phyloP scores from a whole-genome alignment of 2,329 filamentous ascomycete species.

The Aureobasidium namibiae region DNA sequence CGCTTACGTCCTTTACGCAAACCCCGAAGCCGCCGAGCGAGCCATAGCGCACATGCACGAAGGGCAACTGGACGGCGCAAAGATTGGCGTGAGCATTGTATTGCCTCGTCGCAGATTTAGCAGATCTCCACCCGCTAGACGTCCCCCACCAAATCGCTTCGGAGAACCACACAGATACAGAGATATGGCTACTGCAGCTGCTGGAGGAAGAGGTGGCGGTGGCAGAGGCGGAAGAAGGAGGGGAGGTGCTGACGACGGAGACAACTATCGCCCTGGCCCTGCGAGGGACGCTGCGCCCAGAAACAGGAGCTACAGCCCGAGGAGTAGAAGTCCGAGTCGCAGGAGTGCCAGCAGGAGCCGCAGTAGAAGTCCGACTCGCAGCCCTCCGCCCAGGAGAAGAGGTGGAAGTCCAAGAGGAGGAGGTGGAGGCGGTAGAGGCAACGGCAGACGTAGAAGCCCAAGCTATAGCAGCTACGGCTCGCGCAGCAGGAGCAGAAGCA shows the following conservation, averaged over 20 bases:
- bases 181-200: conserved; percentile 22
- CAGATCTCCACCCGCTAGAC: conserved; percentile 64
- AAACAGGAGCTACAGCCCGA: conserved; percentile 13
- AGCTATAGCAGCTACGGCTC: conserved; percentile 25
- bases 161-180: conserved; percentile 32
- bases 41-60: conserved; percentile 98
- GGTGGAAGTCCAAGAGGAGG: conserved; percentile 16
- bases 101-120: conserved; percentile 77
- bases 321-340: conserved; percentile 15
- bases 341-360: conserved; percentile 1
- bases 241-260: conserved; percentile 28
- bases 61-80: conserved; percentile 77
- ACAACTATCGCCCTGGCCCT: conserved; percentile 18
- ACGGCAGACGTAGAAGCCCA: conserved; percentile 24
- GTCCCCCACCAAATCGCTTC: conserved; percentile 46
- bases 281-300: conserved; percentile 2
- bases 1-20: conserved; percentile 79
- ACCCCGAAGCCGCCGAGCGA: conserved; percentile 70
- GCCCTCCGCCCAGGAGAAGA: conserved; percentile 22
- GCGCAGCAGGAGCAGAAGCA: conserved; percentile 29
- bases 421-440: conserved; percentile 17
- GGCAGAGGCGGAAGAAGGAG: conserved; percentile 27
- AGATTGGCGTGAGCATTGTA: conserved; percentile 81
- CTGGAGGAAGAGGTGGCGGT: conserved; percentile 26
- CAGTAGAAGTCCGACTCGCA: conserved; percentile 16